Base-by-base conservation (phyloP, 2,329 filamentous ascomycete genomes). In the Whalleya microplaca region DNA sequence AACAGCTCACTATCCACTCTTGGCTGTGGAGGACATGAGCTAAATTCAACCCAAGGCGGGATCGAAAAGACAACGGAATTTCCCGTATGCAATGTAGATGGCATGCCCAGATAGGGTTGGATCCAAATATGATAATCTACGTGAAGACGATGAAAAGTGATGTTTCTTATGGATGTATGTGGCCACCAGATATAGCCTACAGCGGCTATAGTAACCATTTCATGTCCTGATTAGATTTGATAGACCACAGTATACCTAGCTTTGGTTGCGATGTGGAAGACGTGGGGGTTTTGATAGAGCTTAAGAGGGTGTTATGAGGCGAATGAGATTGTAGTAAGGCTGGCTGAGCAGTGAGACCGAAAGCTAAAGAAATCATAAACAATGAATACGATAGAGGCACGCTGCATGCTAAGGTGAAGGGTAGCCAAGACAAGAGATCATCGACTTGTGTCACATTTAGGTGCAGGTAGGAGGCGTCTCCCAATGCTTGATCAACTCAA, bases 241-340 rank as follows among this genome's bases (percentile, higher is more conserved):
- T 5, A 37, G 32, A 37, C n/a, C n/a, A n/a, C n/a, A n/a, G n/a
- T n/a, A n/a, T n/a, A n/a, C n/a, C n/a, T n/a, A n/a, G 23, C 4
- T 27, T 27, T 27, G 23, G 23, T 4, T 4, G 23, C 23, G 23
- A 27, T 4, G 23, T 4, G 23, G 4, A 4, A 27, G 23, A 27
- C n/a, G n/a, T 29, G 32, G 14, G 32, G 32, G 14, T 3, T 14
- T 37, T 6, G 32, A 12, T 12, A 37, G 14, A 12, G 32, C 14
- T 37, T 3, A 8, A 8, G 14, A 27, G 16, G 29, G 20, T 14
- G 41, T 9, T 45, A 42, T 44, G 37, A 48, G 51, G 44, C 49
- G 52, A 40, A 21, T 3, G 42, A 27, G 29, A 56, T 52, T 41
- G 43, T 62, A 62, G 59, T 62, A 59, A 62, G 56, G 59, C 59